Conservation (phyloP, 768 basidiomycete species). For the Lentinula raphanica region DNA sequence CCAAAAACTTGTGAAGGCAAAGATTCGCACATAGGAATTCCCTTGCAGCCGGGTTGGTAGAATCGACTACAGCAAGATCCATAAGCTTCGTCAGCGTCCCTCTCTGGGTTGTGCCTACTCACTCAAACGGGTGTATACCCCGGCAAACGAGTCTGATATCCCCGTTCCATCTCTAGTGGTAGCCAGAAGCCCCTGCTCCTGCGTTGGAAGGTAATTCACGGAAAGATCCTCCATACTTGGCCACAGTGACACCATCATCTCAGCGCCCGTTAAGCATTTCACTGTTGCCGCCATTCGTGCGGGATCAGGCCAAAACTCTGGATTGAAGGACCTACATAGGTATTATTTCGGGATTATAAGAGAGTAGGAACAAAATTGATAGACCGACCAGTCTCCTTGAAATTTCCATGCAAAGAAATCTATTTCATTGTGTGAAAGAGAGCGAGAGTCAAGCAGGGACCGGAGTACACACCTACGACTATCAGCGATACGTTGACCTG, state of each 20-base stretch:
- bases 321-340: slow-evolving; percentile 30
- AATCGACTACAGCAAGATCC: slow-evolving; percentile 19
- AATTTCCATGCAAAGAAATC: slow-evolving; percentile 34
- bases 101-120: background rate
- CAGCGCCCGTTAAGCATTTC: slow-evolving; percentile 29
- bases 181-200: slow-evolving; percentile 26
- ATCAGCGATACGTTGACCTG: slow-evolving; percentile 31
- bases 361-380: background rate
- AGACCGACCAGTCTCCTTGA: slow-evolving; percentile 30
- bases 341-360: background rate
- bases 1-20: background rate
- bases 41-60: slow-evolving; percentile 30
- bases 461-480: slow-evolving; percentile 25
- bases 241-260: slow-evolving; percentile 36
- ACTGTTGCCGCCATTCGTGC: slow-evolving; percentile 27
- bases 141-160: slow-evolving; percentile 29
- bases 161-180: slow-evolving; percentile 31
- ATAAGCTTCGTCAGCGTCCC: background rate
- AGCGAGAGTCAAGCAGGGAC: too few species aligned
- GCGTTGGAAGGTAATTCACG: slow-evolving; percentile 26
- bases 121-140: slow-evolving; percentile 30
- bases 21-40: slow-evolving; percentile 28
- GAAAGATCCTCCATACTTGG: slow-evolving; percentile 34
- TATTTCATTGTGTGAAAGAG: background rate
- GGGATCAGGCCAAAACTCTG: slow-evolving; percentile 30